Conservation (phyloP, 2,329 filamentous ascomycete genomes). For the Fusarium sororula region DNA sequence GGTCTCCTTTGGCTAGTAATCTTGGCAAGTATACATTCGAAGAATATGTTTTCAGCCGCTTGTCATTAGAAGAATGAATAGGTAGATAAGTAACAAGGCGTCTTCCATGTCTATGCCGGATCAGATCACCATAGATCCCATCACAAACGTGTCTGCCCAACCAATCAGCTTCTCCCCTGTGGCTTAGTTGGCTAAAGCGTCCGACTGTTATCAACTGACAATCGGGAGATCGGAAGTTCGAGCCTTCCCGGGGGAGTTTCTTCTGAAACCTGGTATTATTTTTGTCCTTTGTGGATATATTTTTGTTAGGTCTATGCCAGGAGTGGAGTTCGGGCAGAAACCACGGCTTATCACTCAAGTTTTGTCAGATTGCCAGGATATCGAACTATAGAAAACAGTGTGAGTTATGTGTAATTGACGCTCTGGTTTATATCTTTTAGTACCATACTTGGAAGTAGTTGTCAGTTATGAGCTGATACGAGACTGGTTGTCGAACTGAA, state of each 20-base stretch:
- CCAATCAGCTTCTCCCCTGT: slow-evolving; percentile 29
- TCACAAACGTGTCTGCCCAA: not conserved
- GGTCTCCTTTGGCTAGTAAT: not conserved
- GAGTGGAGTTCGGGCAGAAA: not conserved
- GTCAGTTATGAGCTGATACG: not conserved
- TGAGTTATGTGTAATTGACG: not conserved
- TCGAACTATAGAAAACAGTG: not conserved
- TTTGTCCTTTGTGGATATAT: not conserved
- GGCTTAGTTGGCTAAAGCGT: slow-evolving; percentile 41
- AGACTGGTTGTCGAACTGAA: slow-evolving; percentile 8
- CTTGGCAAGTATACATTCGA: not conserved
- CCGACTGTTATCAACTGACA: slow-evolving; percentile 36
- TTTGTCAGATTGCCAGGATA: not conserved
- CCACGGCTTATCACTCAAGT: not conserved
- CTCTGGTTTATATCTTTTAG: not conserved
- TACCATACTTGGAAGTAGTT: not conserved
- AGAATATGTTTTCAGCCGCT: not conserved
- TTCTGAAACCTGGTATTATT: not conserved
- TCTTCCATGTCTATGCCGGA: not conserved
- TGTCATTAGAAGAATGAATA: not conserved
- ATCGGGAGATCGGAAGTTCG: slow-evolving; percentile 45
- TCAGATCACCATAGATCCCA: not conserved
- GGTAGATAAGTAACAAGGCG: not conserved
- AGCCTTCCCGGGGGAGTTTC: slow-evolving; percentile 42
- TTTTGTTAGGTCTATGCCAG: not conserved